Conservation (phyloP, 306 rosid genomes). For the Lathyrus aphaca region DNA sequence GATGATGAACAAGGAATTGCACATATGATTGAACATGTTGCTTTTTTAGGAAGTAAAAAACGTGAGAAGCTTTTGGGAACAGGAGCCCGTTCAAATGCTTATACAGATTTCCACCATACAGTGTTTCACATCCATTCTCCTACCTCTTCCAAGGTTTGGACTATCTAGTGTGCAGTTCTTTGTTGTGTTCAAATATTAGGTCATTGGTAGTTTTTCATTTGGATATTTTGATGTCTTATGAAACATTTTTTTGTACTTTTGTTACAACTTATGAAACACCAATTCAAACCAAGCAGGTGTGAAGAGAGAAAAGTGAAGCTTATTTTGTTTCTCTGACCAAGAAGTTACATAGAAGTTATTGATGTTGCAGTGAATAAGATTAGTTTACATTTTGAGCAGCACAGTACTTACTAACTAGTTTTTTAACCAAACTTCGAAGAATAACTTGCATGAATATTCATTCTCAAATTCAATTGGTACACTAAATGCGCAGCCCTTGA, state of each 20-base stretch:
- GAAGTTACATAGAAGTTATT: slow-evolving; percentile 24
- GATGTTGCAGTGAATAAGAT: slow-evolving; percentile 15
- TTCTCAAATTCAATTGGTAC: slow-evolving; percentile 15
- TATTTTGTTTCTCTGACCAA: slow-evolving; percentile 14
- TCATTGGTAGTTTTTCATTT: slow-evolving; percentile 18
- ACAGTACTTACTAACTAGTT: neutral
- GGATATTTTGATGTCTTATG: slow-evolving; percentile 6
- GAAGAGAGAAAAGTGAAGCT: slow-evolving; percentile 20
- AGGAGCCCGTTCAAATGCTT: slow-evolving; percentile 98
- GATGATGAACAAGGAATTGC: slow-evolving; percentile 99
- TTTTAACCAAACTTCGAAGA: slow-evolving; percentile 11
- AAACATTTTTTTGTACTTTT: slow-evolving; percentile 12
- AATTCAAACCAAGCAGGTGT: slow-evolving; percentile 22
- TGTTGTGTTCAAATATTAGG: slow-evolving; percentile 29
- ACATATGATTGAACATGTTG: slow-evolving; percentile 99
- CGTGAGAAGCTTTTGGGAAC: slow-evolving; percentile 98
- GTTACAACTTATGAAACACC: neutral
- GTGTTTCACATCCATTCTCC: slow-evolving; percentile 99
- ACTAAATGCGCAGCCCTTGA: slow-evolving; percentile 5
- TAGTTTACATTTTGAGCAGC: slow-evolving; percentile 27
- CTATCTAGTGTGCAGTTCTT: slow-evolving; percentile 36
- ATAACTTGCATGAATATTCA: slow-evolving; percentile 21
- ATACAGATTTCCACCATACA: slow-evolving; percentile 98
- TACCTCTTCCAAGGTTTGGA: slow-evolving; percentile 74
- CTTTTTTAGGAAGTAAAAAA: slow-evolving; percentile 99